phyloP scores from a whole-genome alignment of 768 basidiomycete genomes.

The Zangia roseola region DNA sequence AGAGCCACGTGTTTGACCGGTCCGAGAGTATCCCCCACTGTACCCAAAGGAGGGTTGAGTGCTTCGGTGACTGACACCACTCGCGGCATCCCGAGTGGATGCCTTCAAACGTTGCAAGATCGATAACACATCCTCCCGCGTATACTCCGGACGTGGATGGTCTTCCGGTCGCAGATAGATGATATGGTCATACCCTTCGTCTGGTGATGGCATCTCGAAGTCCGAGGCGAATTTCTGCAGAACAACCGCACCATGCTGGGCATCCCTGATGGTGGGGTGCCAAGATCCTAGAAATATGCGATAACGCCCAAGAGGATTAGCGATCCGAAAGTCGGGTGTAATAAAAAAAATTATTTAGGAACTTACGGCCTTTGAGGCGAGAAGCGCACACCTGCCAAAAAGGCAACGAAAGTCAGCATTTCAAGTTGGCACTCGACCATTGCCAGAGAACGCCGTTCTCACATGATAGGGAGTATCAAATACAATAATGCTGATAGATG shows the following conservation, averaged over 20 bases:
- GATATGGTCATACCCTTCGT: constrained; percentile 70
- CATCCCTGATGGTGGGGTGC: constrained; percentile 74
- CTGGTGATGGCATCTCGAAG: constrained; percentile 50
- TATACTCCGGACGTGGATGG: constrained; percentile 45
- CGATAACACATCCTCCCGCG: constrained; percentile 47
- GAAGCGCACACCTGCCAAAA: constrained; percentile 55
- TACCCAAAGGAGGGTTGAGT: constrained; percentile 8
- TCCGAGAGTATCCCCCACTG: constrained; percentile 8
- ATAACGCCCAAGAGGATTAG: constrained; percentile 8
- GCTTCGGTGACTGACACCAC: constrained; percentile 5
- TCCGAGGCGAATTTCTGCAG: constrained; percentile 64
- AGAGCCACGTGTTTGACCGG: constrained; percentile 19
- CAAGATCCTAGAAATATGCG: constrained; percentile 48
- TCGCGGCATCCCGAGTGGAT: constrained; percentile 23
- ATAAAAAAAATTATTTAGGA: constrained; percentile 3
- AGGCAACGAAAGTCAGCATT: constrained; percentile 13
- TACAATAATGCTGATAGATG: constrained; percentile 68
- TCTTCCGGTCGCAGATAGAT: constrained; percentile 36
- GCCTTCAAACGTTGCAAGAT: constrained; percentile 50
- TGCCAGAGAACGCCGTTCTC: constrained; percentile 24
- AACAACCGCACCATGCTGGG: constrained; percentile 57
- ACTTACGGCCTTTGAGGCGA: constrained; percentile 60
- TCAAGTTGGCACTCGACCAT: constrained; percentile 2
- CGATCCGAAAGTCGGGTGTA: constrained; percentile 1
- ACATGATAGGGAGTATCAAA: constrained; percentile 79